Conservation (phyloP, 1,139 yeast genomes). For the Lodderomyces pseudojiufengensis region DNA sequence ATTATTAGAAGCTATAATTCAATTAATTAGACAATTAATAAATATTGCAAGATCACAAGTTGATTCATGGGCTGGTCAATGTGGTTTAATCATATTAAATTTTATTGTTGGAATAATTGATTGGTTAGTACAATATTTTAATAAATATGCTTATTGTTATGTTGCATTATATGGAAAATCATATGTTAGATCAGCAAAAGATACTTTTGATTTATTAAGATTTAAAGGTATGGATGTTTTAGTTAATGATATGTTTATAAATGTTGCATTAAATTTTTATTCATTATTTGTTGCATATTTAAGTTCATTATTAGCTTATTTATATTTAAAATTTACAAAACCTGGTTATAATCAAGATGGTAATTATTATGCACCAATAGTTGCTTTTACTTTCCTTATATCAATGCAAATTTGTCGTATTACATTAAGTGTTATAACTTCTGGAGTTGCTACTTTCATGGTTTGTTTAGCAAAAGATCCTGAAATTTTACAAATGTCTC, state of each 20-base stretch:
- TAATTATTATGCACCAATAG: conserved; percentile 67
- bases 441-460: conserved; percentile 84
- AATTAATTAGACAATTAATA: conserved; percentile 53
- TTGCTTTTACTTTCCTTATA: conserved; percentile 74
- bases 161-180: conserved; percentile 84
- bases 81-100: conserved; percentile 54
- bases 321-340: conserved; percentile 68
- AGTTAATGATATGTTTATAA: conserved; percentile 79
- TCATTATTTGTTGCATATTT: conserved; percentile 67
- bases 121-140: conserved; percentile 81
- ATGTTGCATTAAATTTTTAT: conserved; percentile 70
- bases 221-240: conserved; percentile 84
- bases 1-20: conserved; percentile 72
- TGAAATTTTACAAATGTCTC: conserved; percentile 71
- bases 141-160: conserved; percentile 86
- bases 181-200: conserved; percentile 72
- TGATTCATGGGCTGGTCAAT: conserved; percentile 51
- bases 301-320: conserved; percentile 64
- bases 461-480: conserved; percentile 88
- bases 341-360: conserved; percentile 71
- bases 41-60: conserved; percentile 48
- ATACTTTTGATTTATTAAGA: conserved; percentile 75
- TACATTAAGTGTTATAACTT: conserved; percentile 67
- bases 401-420: conserved; percentile 75
- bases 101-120: conserved; percentile 63